These are phyloP conservation scores for Jatropha podagrica DNA, from an alignment of 441 rosid species.

Conservation along the genomic window DNA sequence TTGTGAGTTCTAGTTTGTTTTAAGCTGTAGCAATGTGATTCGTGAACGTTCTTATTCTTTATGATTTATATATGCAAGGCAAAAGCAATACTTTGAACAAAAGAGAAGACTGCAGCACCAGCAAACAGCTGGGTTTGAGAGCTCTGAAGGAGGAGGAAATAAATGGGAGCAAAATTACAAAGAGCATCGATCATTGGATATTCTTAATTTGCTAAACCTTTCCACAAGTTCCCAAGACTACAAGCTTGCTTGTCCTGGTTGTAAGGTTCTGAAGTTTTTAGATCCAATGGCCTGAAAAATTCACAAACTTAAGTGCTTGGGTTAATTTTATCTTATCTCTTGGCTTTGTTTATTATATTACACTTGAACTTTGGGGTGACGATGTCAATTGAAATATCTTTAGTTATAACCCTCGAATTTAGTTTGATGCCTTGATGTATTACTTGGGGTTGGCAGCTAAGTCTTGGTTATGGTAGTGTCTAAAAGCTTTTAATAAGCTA, in stretches of 20 bases:
- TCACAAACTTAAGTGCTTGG: too few relatives aligned
- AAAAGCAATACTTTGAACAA: slow-evolving; percentile 85
- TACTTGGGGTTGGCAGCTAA: neutral
- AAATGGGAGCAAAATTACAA: slow-evolving; percentile 22
- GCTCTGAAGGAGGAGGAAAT: slow-evolving; percentile 32
- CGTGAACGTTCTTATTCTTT: too few relatives aligned
- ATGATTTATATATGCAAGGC: slow-evolving; percentile 41
- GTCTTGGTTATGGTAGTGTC: too few relatives aligned
- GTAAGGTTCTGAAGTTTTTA: slow-evolving; percentile 25
- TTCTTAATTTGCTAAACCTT: slow-evolving; percentile 60
- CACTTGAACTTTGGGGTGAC: too few relatives aligned
- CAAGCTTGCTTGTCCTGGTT: slow-evolving; percentile 33
- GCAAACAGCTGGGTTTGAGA: slow-evolving; percentile 37
- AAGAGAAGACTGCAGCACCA: slow-evolving; percentile 60
- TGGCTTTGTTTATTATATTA: too few relatives aligned
- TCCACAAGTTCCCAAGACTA: slow-evolving; percentile 28
- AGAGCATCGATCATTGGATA: slow-evolving; percentile 71
- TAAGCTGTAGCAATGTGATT: too few relatives aligned
- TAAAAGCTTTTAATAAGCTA: too few relatives aligned
- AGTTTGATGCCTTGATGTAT: slow-evolving; percentile 9
- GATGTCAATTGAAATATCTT: too few relatives aligned
- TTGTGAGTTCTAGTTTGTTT: slow-evolving; percentile 1
- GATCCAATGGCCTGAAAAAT: too few relatives aligned
- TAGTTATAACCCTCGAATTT: too few relatives aligned
- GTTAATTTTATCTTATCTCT: too few relatives aligned